Evolutionary conservation across 2,329 filamentous ascomycete genomes (phyloP), one percentile per base, ranked within the genome.

Genomic region (Ophiosphaerella narmari): DNA sequence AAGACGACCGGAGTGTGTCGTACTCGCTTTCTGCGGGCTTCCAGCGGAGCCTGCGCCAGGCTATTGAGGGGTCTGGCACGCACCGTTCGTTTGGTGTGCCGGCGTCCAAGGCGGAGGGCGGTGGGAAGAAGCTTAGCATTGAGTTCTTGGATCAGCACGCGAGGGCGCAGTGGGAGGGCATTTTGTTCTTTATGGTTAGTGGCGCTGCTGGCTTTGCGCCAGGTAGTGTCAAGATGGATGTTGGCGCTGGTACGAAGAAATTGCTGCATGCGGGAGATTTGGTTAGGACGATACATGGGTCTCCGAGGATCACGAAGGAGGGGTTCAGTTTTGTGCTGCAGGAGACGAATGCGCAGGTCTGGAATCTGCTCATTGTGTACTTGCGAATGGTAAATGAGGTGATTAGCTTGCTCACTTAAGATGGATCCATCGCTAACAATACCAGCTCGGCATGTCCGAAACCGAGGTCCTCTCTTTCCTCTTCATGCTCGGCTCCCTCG

Each of bases 391-490:
- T 89, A 38, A 87, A 91, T 62, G 78, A 80, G 46, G 82, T 82
- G 48, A 48, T 11, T 29, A 61, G 57, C 23, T 16, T 14, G 18
- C 18, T 33, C 12, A 5, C 23, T 0, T n/a, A 12, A 13, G 3
- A 9, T 18, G 32, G 12, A 21, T 9, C 36, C 6, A 21, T 32
- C 8, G 12, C 48, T 58, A 24, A 59, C 39, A 33, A 8, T 0
- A n/a, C n/a, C 38, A 81, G 66, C 78, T 89, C 13, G 83, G 84
- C 29, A 88, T 96, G 80, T 91, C 96, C 60, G 87, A 89, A 51
- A 91, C 96, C 40, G 94, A 99, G 67, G 92, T 97, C 71, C 84
- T 99, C 5, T 92, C 90, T 6, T 99, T 99, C 72, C 85, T 99
- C 61, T 97, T 99, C 74, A 89, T 97, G 68, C 86, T 99, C 24